Evolutionary conservation across 2,329 filamentous ascomycete species (phyloP), one percentile per base, ranked within the genome.

Genomic region (Alternaria triticina): DNA sequence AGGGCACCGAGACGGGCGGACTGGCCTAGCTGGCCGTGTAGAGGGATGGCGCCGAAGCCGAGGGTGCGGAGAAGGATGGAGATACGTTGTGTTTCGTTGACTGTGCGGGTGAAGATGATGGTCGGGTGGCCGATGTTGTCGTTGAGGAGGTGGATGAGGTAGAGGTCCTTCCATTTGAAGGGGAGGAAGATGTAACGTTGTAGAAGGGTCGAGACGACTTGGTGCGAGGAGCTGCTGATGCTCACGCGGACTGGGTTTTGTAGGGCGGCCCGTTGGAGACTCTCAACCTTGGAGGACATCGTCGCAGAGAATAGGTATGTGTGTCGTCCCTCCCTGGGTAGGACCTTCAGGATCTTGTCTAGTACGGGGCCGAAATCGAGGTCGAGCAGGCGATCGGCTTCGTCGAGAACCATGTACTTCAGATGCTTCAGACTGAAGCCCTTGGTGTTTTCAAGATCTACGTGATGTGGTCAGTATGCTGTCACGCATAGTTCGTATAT

Each of bases 381-480:
- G 76, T 99, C 96, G 2, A 98, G 87, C 10, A 98, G 86, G 62
- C 94, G 86, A 79, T 98, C 95, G 23, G 95, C 95, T 82, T 97
- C 95, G 76, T 97, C 95, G 88, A 98, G 94, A 65, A 97, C 94
- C 4, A 98, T 84, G 76, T 95, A 97, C 75, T 94, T 94, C 40
- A 97, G 84, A 5, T 87, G 86, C 28, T 91, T 88, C 52, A 98
- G 83, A 40, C 36, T 40, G 81, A 99, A 98, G 11, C 96, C 95
- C 80, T 97, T 97, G 3, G 96, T 99, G 81, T 97, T 97, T 78
- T 98, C 94, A 9, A 98, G 83, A 73, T 99, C 96, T 40, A 40
- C 36, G 8, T 4, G 36, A 10, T 40, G 15, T 40, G 15, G 36
- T 40, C 15, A 40, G 36, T 40, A 40, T 4, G 4, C 0, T 17